phyloP scores from a whole-genome alignment of 495 filamentous ascomycete genomes.

The Articulospora tetracladia region DNA sequence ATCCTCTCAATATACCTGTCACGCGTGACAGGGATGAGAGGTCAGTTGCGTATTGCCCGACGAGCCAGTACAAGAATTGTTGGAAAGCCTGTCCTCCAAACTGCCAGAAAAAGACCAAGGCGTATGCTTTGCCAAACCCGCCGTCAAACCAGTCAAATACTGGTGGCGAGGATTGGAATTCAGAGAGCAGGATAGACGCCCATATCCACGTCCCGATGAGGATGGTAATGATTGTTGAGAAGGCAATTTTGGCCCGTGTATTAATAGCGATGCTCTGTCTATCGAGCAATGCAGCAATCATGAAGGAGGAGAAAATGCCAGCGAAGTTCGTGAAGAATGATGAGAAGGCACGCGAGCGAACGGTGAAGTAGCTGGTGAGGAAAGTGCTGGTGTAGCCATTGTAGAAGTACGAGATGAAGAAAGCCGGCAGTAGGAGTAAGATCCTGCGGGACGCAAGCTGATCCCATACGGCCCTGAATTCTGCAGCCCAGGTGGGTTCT shows the following conservation, averaged over 20 bases:
- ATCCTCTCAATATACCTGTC: slow-evolving; percentile 29
- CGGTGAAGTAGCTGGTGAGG: slow-evolving; percentile 33
- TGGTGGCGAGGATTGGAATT: slow-evolving; percentile 26
- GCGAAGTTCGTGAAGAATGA: slow-evolving; percentile 32
- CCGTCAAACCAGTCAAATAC: slow-evolving; percentile 31
- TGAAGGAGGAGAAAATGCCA: slow-evolving; percentile 31
- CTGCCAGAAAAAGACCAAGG: slow-evolving; percentile 32
- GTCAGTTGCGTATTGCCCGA: slow-evolving; percentile 30
- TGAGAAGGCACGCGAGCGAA: slow-evolving; percentile 30
- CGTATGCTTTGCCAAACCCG: slow-evolving; percentile 28
- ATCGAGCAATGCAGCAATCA: slow-evolving; percentile 28
- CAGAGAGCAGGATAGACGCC: slow-evolving; percentile 27
- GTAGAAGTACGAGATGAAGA: slow-evolving; percentile 35
- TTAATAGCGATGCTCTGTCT: slow-evolving; percentile 26
- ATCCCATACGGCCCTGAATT: slow-evolving; percentile 27
- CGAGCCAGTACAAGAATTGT: slow-evolving; percentile 31
- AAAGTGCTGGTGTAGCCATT: slow-evolving; percentile 32
- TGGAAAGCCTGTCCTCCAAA: slow-evolving; percentile 32
- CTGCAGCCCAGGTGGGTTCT: slow-evolving; percentile 27
- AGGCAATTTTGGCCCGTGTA: slow-evolving; percentile 25
- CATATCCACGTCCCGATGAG: slow-evolving; percentile 32
- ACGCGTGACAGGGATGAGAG: slow-evolving; percentile 26
- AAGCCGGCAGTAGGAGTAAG: slow-evolving; percentile 29
- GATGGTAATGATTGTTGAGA: slow-evolving; percentile 23
- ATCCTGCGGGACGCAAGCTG: slow-evolving; percentile 23